A percentile compares a stretch with the other conserved stretches of the same genome.
These are phyloP conservation scores for Globisporangium canariense DNA, from an alignment of 352 stramenopile genomes.

Conservation along the genomic window DNA sequence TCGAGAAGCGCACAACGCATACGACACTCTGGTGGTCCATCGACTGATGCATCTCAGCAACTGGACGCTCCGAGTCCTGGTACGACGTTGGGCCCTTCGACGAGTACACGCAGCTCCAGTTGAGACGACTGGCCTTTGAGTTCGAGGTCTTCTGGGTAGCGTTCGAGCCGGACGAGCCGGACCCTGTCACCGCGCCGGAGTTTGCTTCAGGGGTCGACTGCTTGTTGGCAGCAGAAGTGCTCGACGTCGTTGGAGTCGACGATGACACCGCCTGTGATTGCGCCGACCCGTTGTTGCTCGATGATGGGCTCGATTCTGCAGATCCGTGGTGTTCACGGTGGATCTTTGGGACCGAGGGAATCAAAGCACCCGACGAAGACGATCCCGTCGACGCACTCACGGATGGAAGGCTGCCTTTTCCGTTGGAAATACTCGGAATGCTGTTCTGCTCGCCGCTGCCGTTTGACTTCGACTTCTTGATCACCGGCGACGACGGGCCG, in stretches of 20 bases:
- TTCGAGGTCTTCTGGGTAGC: constrained; percentile 70
- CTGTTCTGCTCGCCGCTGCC: constrained; percentile 33
- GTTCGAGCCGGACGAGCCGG: constrained; percentile 37
- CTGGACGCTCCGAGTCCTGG: constrained; percentile 75
- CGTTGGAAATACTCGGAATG: constrained; percentile 71
- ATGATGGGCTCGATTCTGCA: constrained; percentile 53
- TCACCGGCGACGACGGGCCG: constrained; percentile 48
- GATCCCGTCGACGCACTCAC: constrained; percentile 27
- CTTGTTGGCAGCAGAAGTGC: constrained; percentile 16
- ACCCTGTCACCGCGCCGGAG: constrained; percentile 25
- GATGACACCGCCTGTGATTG: constrained; percentile 21
- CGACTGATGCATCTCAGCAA: constrained; percentile 82
- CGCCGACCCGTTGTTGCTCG: constrained; percentile 23
- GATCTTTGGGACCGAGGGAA: constrained; percentile 55
- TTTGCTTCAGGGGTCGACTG: constrained; percentile 20
- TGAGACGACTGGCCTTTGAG: constrained; percentile 78
- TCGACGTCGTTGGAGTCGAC: constrained; percentile 29
- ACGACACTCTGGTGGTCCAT: constrained; percentile 89
- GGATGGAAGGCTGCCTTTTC: constrained; percentile 49
- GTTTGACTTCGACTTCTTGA: constrained; percentile 80
- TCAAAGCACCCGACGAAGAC: constrained; percentile 22
- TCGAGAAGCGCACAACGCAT: constrained; percentile 82
- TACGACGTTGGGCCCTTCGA: constrained; percentile 66
- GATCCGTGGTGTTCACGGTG: constrained; percentile 52
- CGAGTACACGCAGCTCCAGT: constrained; percentile 85